These are phyloP conservation scores for Flaveria sonorensis DNA, from an alignment of 129 eudicot genomes.

Conservation along the genomic window DNA sequence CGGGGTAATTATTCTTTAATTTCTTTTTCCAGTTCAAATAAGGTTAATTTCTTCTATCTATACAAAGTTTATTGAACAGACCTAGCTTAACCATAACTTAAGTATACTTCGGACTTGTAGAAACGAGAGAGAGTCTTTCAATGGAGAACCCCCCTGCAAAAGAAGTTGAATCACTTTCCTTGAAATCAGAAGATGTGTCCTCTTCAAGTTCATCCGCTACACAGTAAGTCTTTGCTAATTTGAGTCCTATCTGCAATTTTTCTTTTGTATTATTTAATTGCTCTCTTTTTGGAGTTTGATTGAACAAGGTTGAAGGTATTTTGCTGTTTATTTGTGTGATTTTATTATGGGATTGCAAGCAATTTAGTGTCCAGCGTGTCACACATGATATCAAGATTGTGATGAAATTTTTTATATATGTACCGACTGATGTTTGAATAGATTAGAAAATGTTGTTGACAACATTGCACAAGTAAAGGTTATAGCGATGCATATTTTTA, in stretches of 20 bases:
- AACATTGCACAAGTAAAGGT: neutral
- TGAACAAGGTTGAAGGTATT: neutral
- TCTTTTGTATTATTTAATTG: neutral
- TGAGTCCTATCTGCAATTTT: neutral
- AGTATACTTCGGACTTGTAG: neutral
- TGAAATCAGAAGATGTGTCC: constrained; percentile 4
- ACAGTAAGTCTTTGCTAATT: neutral
- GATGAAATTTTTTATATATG: neutral
- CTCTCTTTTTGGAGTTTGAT: neutral
- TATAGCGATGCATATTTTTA: too few relatives aligned
- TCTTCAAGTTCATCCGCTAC: constrained; percentile 1
- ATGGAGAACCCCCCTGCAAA: constrained; percentile 13
- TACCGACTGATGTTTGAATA: neutral
- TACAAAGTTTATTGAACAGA: neutral
- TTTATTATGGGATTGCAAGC: neutral
- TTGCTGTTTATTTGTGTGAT: neutral
- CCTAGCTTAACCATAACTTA: neutral
- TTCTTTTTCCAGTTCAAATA: too few relatives aligned
- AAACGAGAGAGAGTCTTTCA: neutral
- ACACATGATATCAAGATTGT: neutral
- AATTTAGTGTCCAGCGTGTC: neutral
- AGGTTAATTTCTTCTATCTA: too few relatives aligned
- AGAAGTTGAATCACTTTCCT: constrained; percentile 6
- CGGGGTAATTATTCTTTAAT: too few relatives aligned
- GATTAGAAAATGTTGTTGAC: neutral